Evolutionary conservation across 169 alveolate species (phyloP).

Genomic region (Plasmodium blacklocki): DNA sequence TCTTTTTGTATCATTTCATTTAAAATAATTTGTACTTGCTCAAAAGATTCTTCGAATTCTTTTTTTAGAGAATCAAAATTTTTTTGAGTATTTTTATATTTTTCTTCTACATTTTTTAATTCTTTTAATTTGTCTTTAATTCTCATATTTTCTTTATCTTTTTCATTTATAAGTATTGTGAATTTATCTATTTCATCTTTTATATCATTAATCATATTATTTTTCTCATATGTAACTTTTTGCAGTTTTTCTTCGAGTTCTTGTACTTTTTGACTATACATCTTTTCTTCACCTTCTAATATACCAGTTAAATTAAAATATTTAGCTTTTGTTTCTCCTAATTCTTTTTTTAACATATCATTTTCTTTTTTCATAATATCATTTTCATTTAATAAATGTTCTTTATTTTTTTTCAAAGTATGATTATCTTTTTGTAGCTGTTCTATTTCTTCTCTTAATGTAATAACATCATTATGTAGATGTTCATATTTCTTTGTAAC

Average conservation of each 20-base stretch:
- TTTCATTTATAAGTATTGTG: slow-evolving; percentile 36
- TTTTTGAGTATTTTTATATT: slow-evolving; percentile 51
- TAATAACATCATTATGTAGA: slow-evolving; percentile 16
- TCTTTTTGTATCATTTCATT: slow-evolving; percentile 73
- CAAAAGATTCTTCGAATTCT: slow-evolving; percentile 65
- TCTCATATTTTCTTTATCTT: slow-evolving; percentile 35
- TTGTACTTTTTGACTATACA: slow-evolving; percentile 42
- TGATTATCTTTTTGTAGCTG: slow-evolving; percentile 9
- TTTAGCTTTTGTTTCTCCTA: slow-evolving; percentile 71
- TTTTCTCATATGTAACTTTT: slow-evolving; percentile 45
- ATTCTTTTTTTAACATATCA: slow-evolving; percentile 32
- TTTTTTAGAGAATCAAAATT: slow-evolving; percentile 56
- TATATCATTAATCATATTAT: slow-evolving; percentile 25
- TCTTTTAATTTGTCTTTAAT: slow-evolving; percentile 57
- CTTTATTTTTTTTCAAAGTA: neutral
- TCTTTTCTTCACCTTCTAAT: slow-evolving; percentile 72
- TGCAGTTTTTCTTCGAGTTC: slow-evolving; percentile 43
- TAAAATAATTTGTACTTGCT: slow-evolving; percentile 61
- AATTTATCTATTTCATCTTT: slow-evolving; percentile 46
- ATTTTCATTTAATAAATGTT: too few relatives aligned
- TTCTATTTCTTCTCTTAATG: slow-evolving; percentile 19
- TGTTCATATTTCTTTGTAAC: slow-evolving; percentile 9
- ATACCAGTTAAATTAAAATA: slow-evolving; percentile 64
- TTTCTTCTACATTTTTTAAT: slow-evolving; percentile 67
- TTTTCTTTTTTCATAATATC: slow-evolving; percentile 12